Evolutionary conservation across 2,329 filamentous ascomycete genomes (phyloP).

Genomic region (Byssochlamys sp.): DNA sequence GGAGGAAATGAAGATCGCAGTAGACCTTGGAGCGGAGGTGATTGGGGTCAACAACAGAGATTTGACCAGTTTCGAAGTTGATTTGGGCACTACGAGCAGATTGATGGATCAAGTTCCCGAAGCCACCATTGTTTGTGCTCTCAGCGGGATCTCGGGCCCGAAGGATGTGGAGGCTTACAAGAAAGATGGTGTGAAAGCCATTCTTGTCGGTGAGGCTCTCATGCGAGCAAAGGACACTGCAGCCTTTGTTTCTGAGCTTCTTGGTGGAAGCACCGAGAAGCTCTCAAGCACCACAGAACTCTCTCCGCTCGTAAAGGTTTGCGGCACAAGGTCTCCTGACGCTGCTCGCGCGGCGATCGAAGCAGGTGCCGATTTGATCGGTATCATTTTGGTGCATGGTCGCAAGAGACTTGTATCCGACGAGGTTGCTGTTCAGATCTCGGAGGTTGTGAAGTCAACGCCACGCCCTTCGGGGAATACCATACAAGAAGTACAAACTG

Average conservation of each 20-base stretch:
- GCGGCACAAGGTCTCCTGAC: conserved; percentile 75
- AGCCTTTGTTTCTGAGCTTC: conserved; percentile 72
- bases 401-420: conserved; percentile 70
- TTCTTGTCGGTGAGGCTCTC: conserved; percentile 88
- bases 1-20: conserved; percentile 82
- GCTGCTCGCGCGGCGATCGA: conserved; percentile 71
- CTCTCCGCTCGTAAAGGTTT: conserved; percentile 77
- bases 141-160: conserved; percentile 85
- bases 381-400: conserved; percentile 80
- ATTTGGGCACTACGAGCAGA: conserved; percentile 81
- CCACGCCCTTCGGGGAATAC: conserved; percentile 18
- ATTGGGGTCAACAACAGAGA: conserved; percentile 98
- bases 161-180: conserved; percentile 82
- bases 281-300: conserved; percentile 10
- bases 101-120: conserved; percentile 78
- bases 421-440: conserved; percentile 71
- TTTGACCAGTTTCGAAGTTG: conserved; percentile 90
- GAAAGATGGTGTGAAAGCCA: conserved; percentile 79
- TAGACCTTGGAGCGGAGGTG: conserved; percentile 75
- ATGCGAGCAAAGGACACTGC: conserved; percentile 82
- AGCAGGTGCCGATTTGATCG: conserved; percentile 81
- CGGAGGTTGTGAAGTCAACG: conserved; percentile 57
- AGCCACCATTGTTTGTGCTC: conserved; percentile 78
- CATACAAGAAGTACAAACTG: conserved; percentile 13
- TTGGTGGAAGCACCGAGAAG: conserved; percentile 45